Conservation (phyloP, 2,329 filamentous ascomycete genomes). For the Aspergillus cejpii region DNA sequence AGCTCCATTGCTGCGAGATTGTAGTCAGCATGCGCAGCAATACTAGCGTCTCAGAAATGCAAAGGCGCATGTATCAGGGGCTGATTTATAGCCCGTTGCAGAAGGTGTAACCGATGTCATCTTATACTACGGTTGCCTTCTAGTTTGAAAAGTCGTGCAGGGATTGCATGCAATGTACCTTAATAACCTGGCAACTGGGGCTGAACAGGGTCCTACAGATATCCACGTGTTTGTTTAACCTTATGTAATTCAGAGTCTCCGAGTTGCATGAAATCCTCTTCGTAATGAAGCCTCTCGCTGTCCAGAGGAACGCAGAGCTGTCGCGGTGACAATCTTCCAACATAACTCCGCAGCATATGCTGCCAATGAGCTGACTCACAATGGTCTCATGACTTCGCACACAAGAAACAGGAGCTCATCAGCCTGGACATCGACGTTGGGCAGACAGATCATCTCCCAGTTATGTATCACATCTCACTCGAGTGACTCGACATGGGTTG, state of each 20-base stretch:
- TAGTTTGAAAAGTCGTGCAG: background rate
- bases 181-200: background rate
- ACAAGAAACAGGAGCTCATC: background rate
- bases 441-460: background rate
- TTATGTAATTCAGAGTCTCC: background rate
- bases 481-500: background rate
- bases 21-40: conserved; percentile 13
- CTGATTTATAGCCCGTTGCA: conserved; percentile 1
- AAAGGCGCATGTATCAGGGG: background rate
- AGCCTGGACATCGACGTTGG: background rate
- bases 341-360: too few relatives aligned
- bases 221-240: background rate
- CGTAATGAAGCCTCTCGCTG: too few relatives aligned
- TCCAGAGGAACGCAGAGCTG: too few relatives aligned
- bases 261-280: background rate
- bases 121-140: background rate
- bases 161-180: background rate
- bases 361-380: background rate
- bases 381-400: background rate
- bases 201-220: background rate
- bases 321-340: too few relatives aligned
- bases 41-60: background rate
- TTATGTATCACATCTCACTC: background rate
- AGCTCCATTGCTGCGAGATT: conserved; percentile 38
- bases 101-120: conserved; percentile 4